Evolutionary conservation across 768 basidiomycete genomes (phyloP).

Genomic region (Suillus subalutaceus): DNA sequence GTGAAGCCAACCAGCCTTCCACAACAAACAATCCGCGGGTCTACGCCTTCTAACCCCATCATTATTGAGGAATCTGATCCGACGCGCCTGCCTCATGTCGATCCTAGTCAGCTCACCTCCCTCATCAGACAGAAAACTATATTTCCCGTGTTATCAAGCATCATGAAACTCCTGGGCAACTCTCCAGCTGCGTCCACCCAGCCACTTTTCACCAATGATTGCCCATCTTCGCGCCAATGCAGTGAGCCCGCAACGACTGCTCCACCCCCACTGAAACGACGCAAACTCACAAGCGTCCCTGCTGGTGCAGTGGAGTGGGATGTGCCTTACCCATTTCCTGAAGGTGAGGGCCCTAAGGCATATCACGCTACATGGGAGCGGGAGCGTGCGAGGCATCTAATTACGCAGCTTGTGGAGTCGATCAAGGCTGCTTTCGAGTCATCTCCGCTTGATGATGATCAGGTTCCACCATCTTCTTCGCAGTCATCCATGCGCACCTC

Average conservation of each 20-base stretch:
- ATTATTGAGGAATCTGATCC: conserved; percentile 62
- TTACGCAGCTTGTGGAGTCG: conserved; percentile 60
- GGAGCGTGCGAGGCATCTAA: conserved; percentile 62
- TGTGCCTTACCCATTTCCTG: conserved; percentile 74
- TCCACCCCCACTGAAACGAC: conserved; percentile 50
- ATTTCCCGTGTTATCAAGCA: conserved; percentile 63
- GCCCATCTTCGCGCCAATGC: not conserved
- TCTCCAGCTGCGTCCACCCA: conserved; percentile 27
- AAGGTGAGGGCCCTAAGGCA: conserved; percentile 70
- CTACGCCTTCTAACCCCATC: conserved; percentile 65
- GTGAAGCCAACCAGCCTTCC: conserved; percentile 60
- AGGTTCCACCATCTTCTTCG: not conserved
- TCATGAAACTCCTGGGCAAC: conserved; percentile 57
- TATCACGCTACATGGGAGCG: conserved; percentile 68
- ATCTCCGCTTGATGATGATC: conserved; percentile 1
- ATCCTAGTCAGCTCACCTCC: conserved; percentile 46
- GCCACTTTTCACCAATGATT: conserved; percentile 12
- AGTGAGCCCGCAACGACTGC: conserved; percentile 3
- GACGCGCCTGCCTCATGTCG: conserved; percentile 34
- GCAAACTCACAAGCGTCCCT: conserved; percentile 68
- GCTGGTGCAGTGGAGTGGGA: conserved; percentile 86
- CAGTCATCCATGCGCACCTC: conserved; percentile 4
- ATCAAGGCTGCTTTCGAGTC: conserved; percentile 51
- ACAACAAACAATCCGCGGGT: conserved; percentile 47
- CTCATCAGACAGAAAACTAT: conserved; percentile 67